Percentiles rank a stretch among this genome's conserved stretches.
Conservation (phyloP, 768 basidiomycete species). For the Mycena polygramma region DNA sequence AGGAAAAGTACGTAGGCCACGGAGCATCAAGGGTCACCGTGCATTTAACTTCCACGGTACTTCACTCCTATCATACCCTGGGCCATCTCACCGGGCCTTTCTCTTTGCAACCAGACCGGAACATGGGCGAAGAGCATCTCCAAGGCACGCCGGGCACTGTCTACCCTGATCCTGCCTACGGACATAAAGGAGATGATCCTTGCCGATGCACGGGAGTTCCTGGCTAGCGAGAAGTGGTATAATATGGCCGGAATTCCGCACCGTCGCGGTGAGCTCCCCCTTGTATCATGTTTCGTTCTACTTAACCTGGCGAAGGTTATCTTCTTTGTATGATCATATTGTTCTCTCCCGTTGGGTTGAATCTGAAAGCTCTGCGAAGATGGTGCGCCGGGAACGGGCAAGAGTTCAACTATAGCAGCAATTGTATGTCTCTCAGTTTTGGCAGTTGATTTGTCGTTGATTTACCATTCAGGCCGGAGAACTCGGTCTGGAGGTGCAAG, state of each 20-base stretch:
- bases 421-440: background rate
- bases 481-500: constrained; percentile 19
- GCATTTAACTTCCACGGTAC: constrained; percentile 18
- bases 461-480: constrained; percentile 20
- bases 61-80: background rate
- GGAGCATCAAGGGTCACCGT: constrained; percentile 26
- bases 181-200: constrained; percentile 29
- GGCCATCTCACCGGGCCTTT: background rate
- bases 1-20: constrained; percentile 10
- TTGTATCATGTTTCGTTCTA: no score
- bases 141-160: constrained; percentile 17
- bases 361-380: background rate
- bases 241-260: constrained; percentile 24
- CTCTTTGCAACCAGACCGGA: background rate
- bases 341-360: background rate
- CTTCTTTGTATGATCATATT: constrained; percentile 3
- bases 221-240: constrained; percentile 30
- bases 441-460: background rate
- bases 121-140: constrained; percentile 24
- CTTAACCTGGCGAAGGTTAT: constrained; percentile 3
- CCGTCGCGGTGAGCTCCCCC: constrained; percentile 18
- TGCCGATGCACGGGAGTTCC: constrained; percentile 23
- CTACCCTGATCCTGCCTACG: constrained; percentile 17
- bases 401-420: constrained; percentile 27
- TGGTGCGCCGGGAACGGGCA: constrained; percentile 30